Evolutionary conservation across 2,329 filamentous ascomycete genomes (phyloP), one percentile per base, ranked within the genome.

Genomic region (Rugonectria rugulosa): DNA sequence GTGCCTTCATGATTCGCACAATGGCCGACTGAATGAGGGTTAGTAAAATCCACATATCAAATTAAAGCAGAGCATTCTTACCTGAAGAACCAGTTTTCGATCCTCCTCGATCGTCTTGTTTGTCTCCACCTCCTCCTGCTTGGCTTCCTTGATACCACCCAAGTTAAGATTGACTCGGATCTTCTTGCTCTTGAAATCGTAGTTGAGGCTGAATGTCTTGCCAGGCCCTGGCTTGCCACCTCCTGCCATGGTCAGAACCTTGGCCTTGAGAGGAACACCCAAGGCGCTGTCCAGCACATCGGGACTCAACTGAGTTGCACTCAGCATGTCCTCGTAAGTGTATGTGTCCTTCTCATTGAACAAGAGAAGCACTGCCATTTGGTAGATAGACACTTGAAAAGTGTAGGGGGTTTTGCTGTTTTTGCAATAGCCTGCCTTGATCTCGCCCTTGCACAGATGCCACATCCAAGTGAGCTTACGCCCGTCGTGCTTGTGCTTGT

Each of bases 41-140:
- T 67, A 74, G 70, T 27, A 46, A 46, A 44, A 45, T 20, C 23
- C 20, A 8, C 14, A 15, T 4, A 38, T 11, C 15, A 14, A 21
- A 27, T n/a, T 15, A 8, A 14, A 7, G 23, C 3, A 36, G 9
- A 32, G 7, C 14, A 9, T n/a, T 53, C 88, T 75, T 84, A 97
- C 94, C 88, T 99, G 95, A 72, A 98, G 90, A 56, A 99, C 85
- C 58, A 99, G 81, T 77, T 98, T 98, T 59, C 95, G 86, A 74
- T 99, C 95, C 76, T 99, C 95, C 79, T 99, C 95, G 66, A 99
- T 97, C 3, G 92, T 98, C 86, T 99, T 99, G 81, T 98, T 96
- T 6, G 95, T 99, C 72, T 99, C 95, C 59, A 92, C 93, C 62
- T 92, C 90, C 75, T 99, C 95, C 62, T 95, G 91, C 82, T 97